Conservation (phyloP, 2,329 filamentous ascomycete species). For the Grosmannia clavigera region DNA sequence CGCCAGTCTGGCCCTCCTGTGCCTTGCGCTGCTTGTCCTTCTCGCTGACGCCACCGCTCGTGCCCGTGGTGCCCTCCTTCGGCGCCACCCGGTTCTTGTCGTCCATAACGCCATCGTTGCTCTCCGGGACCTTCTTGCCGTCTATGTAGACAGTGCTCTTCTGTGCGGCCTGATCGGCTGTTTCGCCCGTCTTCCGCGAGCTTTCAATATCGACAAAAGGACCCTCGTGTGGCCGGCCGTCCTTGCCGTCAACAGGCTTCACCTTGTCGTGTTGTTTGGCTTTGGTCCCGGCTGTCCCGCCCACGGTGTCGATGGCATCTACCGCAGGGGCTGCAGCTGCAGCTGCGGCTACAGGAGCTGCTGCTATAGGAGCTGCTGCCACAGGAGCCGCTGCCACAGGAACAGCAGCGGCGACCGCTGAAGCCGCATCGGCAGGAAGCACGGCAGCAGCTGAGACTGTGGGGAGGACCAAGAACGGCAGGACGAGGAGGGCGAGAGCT, state of each 20-base stretch:
- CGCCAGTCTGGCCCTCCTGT: slow-evolving; percentile 52
- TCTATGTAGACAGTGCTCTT: slow-evolving; percentile 41
- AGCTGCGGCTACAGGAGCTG: not conserved
- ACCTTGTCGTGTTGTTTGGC: slow-evolving; percentile 43
- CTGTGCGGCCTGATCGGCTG: slow-evolving; percentile 32
- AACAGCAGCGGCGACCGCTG: not conserved
- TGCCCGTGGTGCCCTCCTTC: slow-evolving; percentile 77
- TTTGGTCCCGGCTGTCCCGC: slow-evolving; percentile 14
- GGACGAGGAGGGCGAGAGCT: slow-evolving; percentile 7
- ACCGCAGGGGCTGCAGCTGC: slow-evolving; percentile 1
- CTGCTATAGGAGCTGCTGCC: not conserved
- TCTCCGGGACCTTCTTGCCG: slow-evolving; percentile 48
- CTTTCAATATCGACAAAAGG: slow-evolving; percentile 55
- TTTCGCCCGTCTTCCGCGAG: slow-evolving; percentile 24
- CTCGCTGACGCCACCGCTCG: slow-evolving; percentile 77
- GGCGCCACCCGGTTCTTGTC: slow-evolving; percentile 65
- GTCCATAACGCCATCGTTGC: slow-evolving; percentile 81
- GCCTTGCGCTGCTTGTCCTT: slow-evolving; percentile 67
- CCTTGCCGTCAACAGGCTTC: slow-evolving; percentile 81
- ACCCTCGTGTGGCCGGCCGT: slow-evolving; percentile 85
- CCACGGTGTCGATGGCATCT: not conserved
- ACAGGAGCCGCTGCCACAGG: not conserved
- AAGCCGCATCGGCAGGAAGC: not conserved
- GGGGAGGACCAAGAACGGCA: slow-evolving; percentile 10
- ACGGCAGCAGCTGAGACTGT: slow-evolving; percentile 5